These are phyloP conservation scores for Epichloe aotearoae DNA, from an alignment of 2,329 filamentous ascomycete genomes.

Conservation along the genomic window DNA sequence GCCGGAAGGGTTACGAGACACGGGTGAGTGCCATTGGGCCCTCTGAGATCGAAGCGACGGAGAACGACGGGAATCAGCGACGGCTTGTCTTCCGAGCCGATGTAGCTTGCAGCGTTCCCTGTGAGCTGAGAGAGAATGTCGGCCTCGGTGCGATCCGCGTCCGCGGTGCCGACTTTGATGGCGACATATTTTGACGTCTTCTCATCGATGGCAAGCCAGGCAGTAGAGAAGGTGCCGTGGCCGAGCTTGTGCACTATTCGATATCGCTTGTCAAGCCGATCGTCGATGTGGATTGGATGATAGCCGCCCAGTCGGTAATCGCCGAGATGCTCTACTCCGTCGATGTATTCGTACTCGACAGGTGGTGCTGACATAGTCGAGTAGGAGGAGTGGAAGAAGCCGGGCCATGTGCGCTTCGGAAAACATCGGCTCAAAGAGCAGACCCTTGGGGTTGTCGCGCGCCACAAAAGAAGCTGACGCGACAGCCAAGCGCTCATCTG, in stretches of 20 bases:
- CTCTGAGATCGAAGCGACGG: conserved; percentile 10
- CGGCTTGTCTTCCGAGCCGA: neutral
- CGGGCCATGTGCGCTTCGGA: neutral
- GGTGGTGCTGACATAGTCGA: neutral
- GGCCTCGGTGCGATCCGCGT: conserved; percentile 11
- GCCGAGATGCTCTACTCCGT: conserved; percentile 13
- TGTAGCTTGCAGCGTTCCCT: no score
- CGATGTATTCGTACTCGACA: conserved; percentile 9
- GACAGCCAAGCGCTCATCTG: conserved; percentile 2
- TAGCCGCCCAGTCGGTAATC: conserved; percentile 14
- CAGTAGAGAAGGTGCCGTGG: conserved; percentile 17
- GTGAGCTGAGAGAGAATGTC: conserved; percentile 11
- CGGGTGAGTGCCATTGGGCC: conserved; percentile 12
- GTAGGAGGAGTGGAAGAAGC: conserved; percentile 1
- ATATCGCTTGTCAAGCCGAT: conserved; percentile 25
- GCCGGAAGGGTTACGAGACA: conserved; percentile 15
- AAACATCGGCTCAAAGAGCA: neutral
- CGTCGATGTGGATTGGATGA: conserved; percentile 27
- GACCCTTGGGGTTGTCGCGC: neutral
- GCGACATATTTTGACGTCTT: conserved; percentile 15
- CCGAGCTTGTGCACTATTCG: conserved; percentile 28
- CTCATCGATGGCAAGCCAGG: conserved; percentile 20
- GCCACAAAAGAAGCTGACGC: neutral
- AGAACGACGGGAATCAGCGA: conserved; percentile 10
- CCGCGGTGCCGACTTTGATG: conserved; percentile 19